Evolutionary conservation across 495 filamentous ascomycete genomes (phyloP).

Genomic region (Aspergillus steynii): DNA sequence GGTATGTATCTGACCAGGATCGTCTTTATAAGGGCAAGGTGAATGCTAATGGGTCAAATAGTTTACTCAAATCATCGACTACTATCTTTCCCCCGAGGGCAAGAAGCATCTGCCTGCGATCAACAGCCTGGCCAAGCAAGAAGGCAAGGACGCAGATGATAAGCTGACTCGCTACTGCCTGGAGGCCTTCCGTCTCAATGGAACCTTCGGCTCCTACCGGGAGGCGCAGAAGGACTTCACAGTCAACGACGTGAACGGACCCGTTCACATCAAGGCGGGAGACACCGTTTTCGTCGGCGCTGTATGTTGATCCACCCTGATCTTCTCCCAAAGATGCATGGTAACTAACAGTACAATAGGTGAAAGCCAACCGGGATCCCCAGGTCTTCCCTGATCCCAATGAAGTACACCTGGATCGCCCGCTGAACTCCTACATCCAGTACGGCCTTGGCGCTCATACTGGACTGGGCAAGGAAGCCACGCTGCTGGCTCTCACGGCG

Average conservation of each 20-base stretch:
- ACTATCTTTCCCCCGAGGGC: slow-evolving; percentile 62
- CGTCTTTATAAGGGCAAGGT: too few species aligned
- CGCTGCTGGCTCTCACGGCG: slow-evolving; percentile 61
- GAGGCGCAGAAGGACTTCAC: slow-evolving; percentile 42
- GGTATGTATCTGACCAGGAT: slow-evolving; percentile 22
- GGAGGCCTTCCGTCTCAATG: slow-evolving; percentile 61
- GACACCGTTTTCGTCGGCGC: slow-evolving; percentile 56
- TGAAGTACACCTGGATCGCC: slow-evolving; percentile 64
- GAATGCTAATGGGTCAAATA: slow-evolving; percentile 12
- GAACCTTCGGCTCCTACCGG: slow-evolving; percentile 59
- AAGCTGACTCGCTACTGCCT: slow-evolving; percentile 50
- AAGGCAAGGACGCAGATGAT: slow-evolving; percentile 49
- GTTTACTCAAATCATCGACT: slow-evolving; percentile 79
- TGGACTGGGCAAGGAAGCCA: slow-evolving; percentile 61
- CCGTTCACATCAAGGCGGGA: slow-evolving; percentile 51
- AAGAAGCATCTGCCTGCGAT: slow-evolving; percentile 58
- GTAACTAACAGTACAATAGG: slow-evolving; percentile 13
- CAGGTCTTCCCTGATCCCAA: slow-evolving; percentile 68
- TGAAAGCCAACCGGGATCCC: slow-evolving; percentile 58
- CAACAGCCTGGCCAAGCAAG: slow-evolving; percentile 51
- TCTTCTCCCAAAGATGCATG: slow-evolving; percentile 17
- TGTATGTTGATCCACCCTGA: slow-evolving; percentile 24
- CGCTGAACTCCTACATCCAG: slow-evolving; percentile 67
- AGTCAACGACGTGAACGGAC: slow-evolving; percentile 52
- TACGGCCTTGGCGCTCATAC: slow-evolving; percentile 63